Base-by-base conservation (phyloP, 163 green algal species). In the Volvox carteri region DNA sequence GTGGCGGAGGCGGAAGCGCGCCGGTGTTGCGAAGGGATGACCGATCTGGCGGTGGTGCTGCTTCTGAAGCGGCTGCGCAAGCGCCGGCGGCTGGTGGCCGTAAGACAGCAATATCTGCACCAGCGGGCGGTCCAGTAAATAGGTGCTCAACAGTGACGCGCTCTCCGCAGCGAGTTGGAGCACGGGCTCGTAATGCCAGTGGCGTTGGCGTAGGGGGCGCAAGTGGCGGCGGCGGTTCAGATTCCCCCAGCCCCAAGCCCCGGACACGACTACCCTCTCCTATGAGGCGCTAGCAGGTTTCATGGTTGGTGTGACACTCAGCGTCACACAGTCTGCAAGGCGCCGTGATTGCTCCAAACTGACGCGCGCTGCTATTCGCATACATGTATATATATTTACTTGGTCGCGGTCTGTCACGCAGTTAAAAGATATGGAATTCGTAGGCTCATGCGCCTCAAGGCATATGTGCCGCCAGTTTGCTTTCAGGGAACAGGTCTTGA, bases 241-340 rank as follows among this genome's bases (percentile, higher is more conserved):
- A 33, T 35, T 73, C 46, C 1, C 81, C 81, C 4, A 87, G 65
- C 33, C 81, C 81, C 9, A 58, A 30, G 62, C 81, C 81, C 19
- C 65, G 81, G 5, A 80, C 41, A 21, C 41, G 65, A 65, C 65
- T 87, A 35, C 81, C 81, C 1, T 52, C 65, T 25, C 81, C 81
- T 11, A 50, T 79, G 46, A 44, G 48, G 30, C 65, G 65, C 19
- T 72, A 72, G 60, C 2, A 28, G 19, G 23, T 28, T 65, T 65
- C 54, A n/a, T n/a, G n/a, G n/a, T n/a, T n/a, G n/a, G n/a, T n/a
- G n/a, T n/a, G n/a, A n/a, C n/a, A n/a, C n/a, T n/a, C n/a, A n/a
- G n/a, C n/a, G n/a, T n/a, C n/a, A n/a, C n/a, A n/a, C n/a, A n/a
- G n/a, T n/a, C n/a, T n/a, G n/a, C n/a, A n/a, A n/a, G n/a, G n/a